Base-by-base conservation (phyloP, 139 green algal species). In the Nannochloris sp. region DNA sequence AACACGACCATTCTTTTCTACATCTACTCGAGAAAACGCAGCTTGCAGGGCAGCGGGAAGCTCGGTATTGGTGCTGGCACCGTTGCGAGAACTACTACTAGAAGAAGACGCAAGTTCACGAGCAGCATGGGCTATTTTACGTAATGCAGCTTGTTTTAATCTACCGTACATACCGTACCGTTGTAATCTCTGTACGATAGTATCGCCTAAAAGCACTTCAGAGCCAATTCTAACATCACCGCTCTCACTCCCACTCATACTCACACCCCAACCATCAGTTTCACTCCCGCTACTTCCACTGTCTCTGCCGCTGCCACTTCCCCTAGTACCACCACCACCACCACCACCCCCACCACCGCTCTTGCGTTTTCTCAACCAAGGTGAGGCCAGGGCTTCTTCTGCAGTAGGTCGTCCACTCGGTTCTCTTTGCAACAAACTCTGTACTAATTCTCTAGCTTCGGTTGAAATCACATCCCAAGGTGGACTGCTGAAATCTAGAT, bases 171-270 rank as follows among this genome's bases (percentile, higher is more conserved):
- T 90, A 46, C 84, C 86, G 61, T 78, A 94, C 3, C 85, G 68
- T 75, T 93, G 86, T 69, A 93, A 69, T 56, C 86, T 81, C 78
- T 91, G 84, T 37, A 93, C 84, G 34, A 93, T 72, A 4, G 71
- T 81, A 39, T 83, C 72, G 24, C 39, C 35, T 6, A 90, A 66
- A 0, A 68, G 68, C 14, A 42, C 27, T 4, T 70, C 67, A 14
- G 58, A 30, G 3, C 56, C 54, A 2, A 37, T 36, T 4, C 42
- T 31, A n/a, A 76, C 54, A 4, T 73, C 66, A n/a, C n/a, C n/a
- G n/a, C n/a, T n/a, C n/a, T n/a, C n/a, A n/a, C n/a, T n/a, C n/a
- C n/a, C n/a, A n/a, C n/a, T n/a, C n/a, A n/a, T n/a, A n/a, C n/a
- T n/a, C n/a, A n/a, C n/a, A n/a, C n/a, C n/a, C n/a, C n/a, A n/a